phyloP scores from a whole-genome alignment of 2,329 filamentous ascomycete species.

The Aspergillus jensenii region DNA sequence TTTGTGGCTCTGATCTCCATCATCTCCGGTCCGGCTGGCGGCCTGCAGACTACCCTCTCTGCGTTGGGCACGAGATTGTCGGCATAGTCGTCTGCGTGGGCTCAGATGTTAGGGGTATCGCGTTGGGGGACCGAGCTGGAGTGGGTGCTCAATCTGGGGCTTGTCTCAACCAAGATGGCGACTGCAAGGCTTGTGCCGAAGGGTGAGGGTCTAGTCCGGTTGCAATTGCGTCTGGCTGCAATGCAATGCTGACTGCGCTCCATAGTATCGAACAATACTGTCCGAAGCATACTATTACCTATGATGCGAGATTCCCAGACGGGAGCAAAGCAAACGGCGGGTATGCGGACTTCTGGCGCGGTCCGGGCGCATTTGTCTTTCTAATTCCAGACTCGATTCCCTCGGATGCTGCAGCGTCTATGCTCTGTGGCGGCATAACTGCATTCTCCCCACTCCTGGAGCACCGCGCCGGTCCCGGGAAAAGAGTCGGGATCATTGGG shows the following conservation, averaged over 20 bases:
- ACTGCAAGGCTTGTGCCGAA: constrained; percentile 39
- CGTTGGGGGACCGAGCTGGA: constrained; percentile 43
- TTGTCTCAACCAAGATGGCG: constrained; percentile 45
- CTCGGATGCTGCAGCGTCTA: constrained; percentile 16
- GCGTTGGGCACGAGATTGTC: constrained; percentile 66
- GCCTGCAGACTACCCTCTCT: constrained; percentile 43
- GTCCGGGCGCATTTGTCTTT: constrained; percentile 58
- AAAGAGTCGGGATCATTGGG: too few species aligned
- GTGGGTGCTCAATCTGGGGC: constrained; percentile 61
- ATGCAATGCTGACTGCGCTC: too few species aligned
- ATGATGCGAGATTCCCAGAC: constrained; percentile 38
- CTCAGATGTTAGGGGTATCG: constrained; percentile 37
- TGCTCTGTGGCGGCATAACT: constrained; percentile 21
- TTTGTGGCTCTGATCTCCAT: constrained; percentile 64
- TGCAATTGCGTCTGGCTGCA: too few species aligned
- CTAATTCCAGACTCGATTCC: constrained; percentile 36
- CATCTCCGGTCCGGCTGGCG: constrained; percentile 52
- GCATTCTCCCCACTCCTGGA: constrained; percentile 18
- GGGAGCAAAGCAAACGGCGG: constrained; percentile 67
- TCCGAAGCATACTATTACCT: constrained; percentile 35
- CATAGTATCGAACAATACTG: constrained; percentile 43
- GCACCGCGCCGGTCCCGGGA: constrained; percentile 13
- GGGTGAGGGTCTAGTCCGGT: too few species aligned
- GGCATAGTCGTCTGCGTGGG: constrained; percentile 60
- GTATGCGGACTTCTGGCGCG: constrained; percentile 58